Percentiles rank a stretch among this genome's conserved stretches.
phyloP scores from a whole-genome alignment of 306 rosid genomes.

The Trichosanthes cucumerina region DNA sequence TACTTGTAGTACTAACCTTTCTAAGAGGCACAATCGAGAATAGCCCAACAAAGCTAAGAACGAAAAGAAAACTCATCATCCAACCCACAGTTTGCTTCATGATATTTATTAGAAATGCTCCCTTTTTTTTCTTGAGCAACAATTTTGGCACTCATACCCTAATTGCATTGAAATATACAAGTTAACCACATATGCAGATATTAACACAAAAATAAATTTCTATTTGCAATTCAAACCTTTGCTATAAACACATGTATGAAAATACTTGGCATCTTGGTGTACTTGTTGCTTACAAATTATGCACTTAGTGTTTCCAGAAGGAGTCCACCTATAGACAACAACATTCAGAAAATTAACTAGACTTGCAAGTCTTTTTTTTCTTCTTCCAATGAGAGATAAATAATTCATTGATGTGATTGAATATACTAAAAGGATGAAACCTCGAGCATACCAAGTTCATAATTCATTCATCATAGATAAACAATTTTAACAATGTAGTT shows the following conservation, averaged over 20 bases:
- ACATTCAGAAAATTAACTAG: too few species aligned
- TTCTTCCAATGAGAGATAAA: too few species aligned
- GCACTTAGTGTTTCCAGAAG: conserved; percentile 85
- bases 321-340: conserved; percentile 62
- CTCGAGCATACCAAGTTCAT: neutral
- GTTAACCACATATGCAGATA: neutral
- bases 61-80: too few species aligned
- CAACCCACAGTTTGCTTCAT: too few species aligned
- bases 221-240: conserved; percentile 36
- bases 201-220: neutral
- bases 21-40: too few species aligned
- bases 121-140: too few species aligned
- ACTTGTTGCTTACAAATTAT: conserved; percentile 94
- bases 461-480: neutral
- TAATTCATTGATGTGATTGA: neutral
- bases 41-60: too few species aligned
- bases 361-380: neutral
- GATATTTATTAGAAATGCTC: too few species aligned
- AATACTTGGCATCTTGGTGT: conserved; percentile 87
- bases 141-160: too few species aligned
- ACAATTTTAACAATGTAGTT: neutral
- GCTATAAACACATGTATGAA: conserved; percentile 86
- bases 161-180: neutral
- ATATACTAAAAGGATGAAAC: neutral
- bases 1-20: too few species aligned